Evolutionary conservation across 139 green algal genomes (phyloP).

Genomic region (Monoraphidium neglectum): DNA sequence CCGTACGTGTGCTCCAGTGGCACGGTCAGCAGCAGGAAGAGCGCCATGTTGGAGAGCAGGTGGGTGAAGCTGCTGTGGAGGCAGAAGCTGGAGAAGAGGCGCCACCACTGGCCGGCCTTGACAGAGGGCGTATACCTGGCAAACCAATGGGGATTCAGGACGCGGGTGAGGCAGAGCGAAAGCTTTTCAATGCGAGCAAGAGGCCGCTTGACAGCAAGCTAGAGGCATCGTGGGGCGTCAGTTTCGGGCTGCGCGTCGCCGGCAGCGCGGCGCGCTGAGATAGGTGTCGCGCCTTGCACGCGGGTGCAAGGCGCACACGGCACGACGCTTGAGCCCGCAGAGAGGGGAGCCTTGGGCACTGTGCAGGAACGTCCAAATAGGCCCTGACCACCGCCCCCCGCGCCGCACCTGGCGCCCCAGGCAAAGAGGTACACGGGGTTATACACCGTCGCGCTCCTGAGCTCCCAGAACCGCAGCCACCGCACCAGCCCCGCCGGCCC

Average conservation of each 20-base stretch:
- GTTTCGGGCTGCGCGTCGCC: too few relatives aligned
- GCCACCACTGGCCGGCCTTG: slow-evolving; percentile 32
- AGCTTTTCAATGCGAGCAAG: background rate
- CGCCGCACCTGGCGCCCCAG: slow-evolving; percentile 9
- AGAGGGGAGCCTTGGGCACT: too few relatives aligned
- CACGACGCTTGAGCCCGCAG: too few relatives aligned
- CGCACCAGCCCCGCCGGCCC: background rate
- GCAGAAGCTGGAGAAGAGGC: slow-evolving; percentile 59
- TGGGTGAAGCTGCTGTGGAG: slow-evolving; percentile 65
- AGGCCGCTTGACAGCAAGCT: background rate
- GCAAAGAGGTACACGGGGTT: slow-evolving; percentile 25
- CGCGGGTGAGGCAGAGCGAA: background rate
- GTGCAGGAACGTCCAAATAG: too few relatives aligned
- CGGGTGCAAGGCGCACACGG: too few relatives aligned
- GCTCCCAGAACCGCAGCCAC: slow-evolving; percentile 33
- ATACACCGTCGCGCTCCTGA: slow-evolving; percentile 2
- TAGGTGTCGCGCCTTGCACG: too few relatives aligned
- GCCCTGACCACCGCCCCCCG: background rate
- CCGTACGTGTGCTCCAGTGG: slow-evolving; percentile 71
- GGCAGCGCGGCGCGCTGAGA: too few relatives aligned
- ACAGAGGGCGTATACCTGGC: slow-evolving; percentile 15
- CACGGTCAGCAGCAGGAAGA: slow-evolving; percentile 53
- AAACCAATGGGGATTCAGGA: background rate
- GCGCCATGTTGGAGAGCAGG: slow-evolving; percentile 64
- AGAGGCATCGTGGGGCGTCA: too few relatives aligned